Evolutionary conservation across 352 stramenopile genomes (phyloP).

Genomic region (Globisporangium emineosum): DNA sequence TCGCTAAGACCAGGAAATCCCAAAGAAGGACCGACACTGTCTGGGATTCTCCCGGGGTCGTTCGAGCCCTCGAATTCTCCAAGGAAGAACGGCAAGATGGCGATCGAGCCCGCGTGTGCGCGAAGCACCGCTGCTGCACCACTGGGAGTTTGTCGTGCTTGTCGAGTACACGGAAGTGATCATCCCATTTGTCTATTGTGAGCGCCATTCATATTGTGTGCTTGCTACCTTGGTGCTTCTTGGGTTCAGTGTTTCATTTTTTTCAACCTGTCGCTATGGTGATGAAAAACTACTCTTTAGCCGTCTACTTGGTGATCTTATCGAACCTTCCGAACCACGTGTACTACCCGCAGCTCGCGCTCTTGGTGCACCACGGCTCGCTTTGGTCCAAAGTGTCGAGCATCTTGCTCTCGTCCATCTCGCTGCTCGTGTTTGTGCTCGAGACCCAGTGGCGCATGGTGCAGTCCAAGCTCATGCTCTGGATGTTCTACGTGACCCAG

Average conservation of each 20-base stretch:
- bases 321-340: neutral
- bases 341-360: constrained; percentile 4
- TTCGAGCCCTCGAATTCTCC: neutral
- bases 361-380: neutral
- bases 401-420: constrained; percentile 4
- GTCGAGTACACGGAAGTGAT: constrained; percentile 6
- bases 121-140: constrained; percentile 1
- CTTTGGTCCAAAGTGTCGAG: constrained; percentile 1
- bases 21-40: neutral
- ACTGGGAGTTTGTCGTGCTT: neutral
- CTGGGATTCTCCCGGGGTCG: neutral
- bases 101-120: neutral
- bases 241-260: neutral
- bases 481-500: constrained; percentile 20
- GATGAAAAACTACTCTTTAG: neutral
- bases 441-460: constrained; percentile 26
- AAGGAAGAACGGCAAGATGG: neutral
- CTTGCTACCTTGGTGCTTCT: neutral
- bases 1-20: neutral
- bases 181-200: constrained; percentile 7
- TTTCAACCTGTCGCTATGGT: neutral
- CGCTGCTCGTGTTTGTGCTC: constrained; percentile 34
- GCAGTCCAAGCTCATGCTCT: constrained; percentile 32
- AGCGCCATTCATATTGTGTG: neutral
- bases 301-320: neutral